Base-by-base conservation (phyloP, 2,329 filamentous ascomycete genomes). In the Penicillium sp. region DNA sequence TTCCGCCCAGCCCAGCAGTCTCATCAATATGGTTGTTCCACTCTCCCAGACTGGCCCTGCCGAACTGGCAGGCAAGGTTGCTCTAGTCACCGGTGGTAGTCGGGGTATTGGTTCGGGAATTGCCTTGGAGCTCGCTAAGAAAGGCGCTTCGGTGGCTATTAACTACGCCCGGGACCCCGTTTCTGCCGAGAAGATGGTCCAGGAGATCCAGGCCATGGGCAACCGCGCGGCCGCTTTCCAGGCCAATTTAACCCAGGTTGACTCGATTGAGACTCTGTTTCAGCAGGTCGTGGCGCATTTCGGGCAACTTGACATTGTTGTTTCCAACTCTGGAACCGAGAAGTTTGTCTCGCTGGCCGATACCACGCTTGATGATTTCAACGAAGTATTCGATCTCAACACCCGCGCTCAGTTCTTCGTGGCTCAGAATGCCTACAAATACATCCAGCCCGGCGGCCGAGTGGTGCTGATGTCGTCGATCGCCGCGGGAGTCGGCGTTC, bases 381-480 rank as follows among this genome's bases (percentile, higher is more conserved):
- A 86, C 73, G 79, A 80, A 39, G 83, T 87, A 56, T 85, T 87
- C 72, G 78, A 77, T 69, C 80, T 86, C 70, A 87, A 87, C 78
- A 85, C 84, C 35, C 81, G 84, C 46, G 85, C 82, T 39, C 84
- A 87, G 69, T 86, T 86, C 77, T 86, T 87, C 72, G 84, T 87
- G 57, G 83, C 83, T 54, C 75, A 85, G 81, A 75, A 86, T 77
- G 89, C 85, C 7, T 88, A 89, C 75, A 88, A 88, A 77, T 80
- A 90, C 76, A 83, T 90, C 62, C 82, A 87, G 69, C 80, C 84
- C 45, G 87, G 89, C 56, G 90, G 90, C 31, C 82, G 89, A 46
- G 83, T 93, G 65, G 88, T 92, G 74, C 80, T 92, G 63, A 92
- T 90, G 85, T 85, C 83, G 29, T 88, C 84, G 57, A 91, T 91